Conservation (phyloP, 495 filamentous ascomycete species). For the Annulohypoxylon bovei region DNA sequence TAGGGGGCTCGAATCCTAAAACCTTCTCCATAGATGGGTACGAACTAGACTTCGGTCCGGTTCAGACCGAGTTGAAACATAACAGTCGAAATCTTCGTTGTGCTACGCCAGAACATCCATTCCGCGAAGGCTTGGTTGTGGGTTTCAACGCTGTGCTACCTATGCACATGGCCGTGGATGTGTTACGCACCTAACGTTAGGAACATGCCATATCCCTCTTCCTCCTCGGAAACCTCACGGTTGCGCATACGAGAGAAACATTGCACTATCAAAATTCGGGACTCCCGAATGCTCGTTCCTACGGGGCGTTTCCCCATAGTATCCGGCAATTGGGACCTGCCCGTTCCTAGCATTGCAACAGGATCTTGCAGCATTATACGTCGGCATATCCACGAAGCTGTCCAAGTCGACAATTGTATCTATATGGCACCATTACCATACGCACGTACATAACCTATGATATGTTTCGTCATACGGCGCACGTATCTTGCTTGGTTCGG, state of each 20-base stretch:
- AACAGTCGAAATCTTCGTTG: background rate
- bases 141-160: constrained; percentile 22
- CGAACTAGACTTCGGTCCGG: constrained; percentile 7
- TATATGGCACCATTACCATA: constrained; percentile 11
- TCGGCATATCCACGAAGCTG: constrained; percentile 17
- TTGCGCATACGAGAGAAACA: constrained; percentile 3
- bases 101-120: background rate
- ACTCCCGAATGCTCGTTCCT: constrained; percentile 17
- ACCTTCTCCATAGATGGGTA: background rate
- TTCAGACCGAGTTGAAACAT: constrained; percentile 9
- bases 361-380: constrained; percentile 26
- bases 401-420: background rate
- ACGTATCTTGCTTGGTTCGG: constrained; percentile 7
- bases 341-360: constrained; percentile 12
- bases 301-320: constrained; percentile 6
- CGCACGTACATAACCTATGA: background rate
- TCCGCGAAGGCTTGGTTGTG: background rate
- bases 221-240: background rate
- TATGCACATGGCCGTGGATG: background rate
- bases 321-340: constrained; percentile 3
- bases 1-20: background rate
- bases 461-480: constrained; percentile 19
- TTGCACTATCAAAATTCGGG: constrained; percentile 10
- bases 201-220: constrained; percentile 1
- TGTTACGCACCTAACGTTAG: constrained; percentile 7